Conservation (phyloP, 1,284 basidiomycete species). For the Irpex sp. region DNA sequence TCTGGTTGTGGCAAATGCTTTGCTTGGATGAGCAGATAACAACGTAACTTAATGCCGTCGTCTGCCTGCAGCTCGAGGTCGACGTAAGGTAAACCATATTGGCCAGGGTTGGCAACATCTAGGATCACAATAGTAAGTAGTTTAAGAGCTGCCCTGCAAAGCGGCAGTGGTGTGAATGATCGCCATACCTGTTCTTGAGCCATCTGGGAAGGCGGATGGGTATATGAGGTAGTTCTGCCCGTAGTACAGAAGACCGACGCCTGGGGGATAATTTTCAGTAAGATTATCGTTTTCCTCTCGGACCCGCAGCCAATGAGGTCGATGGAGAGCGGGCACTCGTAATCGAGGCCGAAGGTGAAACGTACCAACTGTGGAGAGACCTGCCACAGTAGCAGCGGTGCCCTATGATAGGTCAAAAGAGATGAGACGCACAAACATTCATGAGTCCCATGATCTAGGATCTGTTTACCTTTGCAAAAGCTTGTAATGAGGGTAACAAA, state of each 20-base stretch:
- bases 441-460: neutral
- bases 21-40: constrained; percentile 57
- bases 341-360: neutral
- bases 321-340: neutral
- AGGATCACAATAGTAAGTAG: constrained; percentile 1
- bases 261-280: constrained; percentile 29
- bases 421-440: neutral
- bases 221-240: constrained; percentile 89
- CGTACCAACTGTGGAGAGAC: constrained; percentile 63
- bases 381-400: constrained; percentile 64
- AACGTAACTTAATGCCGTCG: constrained; percentile 57
- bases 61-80: constrained; percentile 65
- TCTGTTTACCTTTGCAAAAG: constrained; percentile 57
- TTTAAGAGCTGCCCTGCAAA: neutral
- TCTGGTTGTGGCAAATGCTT: constrained; percentile 26
- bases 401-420: constrained; percentile 38
- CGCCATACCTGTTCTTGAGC: constrained; percentile 67
- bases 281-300: constrained; percentile 5
- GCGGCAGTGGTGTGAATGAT: neutral
- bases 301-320: neutral
- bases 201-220: constrained; percentile 82
- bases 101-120: constrained; percentile 73
- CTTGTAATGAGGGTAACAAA: constrained; percentile 53
- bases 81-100: constrained; percentile 71
- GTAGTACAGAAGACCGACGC: constrained; percentile 76